These are phyloP conservation scores for Candida cerambycidarum DNA, from an alignment of 805 yeast species.

Conservation along the genomic window DNA sequence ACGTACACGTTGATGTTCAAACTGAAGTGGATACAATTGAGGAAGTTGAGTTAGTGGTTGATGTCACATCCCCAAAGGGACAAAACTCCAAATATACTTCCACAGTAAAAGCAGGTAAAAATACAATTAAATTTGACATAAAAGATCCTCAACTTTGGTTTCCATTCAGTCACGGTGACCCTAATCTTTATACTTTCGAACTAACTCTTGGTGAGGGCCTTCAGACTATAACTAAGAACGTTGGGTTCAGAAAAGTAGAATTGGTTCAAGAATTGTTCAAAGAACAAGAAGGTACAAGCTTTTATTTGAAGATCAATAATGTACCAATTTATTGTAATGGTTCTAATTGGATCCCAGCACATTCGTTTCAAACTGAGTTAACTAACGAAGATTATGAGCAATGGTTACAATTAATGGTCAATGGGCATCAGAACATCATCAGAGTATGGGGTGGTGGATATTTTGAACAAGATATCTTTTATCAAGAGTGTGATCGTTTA, in stretches of 20 bases:
- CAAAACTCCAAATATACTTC: slow-evolving; percentile 2
- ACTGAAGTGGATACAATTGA: slow-evolving; percentile 8
- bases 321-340: slow-evolving; percentile 40
- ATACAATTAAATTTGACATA: slow-evolving; percentile 15
- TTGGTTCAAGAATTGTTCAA: slow-evolving; percentile 34
- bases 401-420: slow-evolving; percentile 34
- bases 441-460: slow-evolving; percentile 54
- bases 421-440: slow-evolving; percentile 46
- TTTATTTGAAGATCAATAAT: slow-evolving; percentile 43
- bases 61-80: slow-evolving; percentile 17
- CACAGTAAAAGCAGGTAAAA: slow-evolving; percentile 5
- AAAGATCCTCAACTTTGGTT: slow-evolving; percentile 40
- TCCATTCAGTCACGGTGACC: slow-evolving; percentile 40
- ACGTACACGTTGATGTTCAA: slow-evolving; percentile 14
- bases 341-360: slow-evolving; percentile 52
- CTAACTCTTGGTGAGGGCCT: slow-evolving; percentile 11
- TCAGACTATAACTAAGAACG: slow-evolving; percentile 17
- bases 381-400: slow-evolving; percentile 33
- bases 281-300: slow-evolving; percentile 37
- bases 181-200: slow-evolving; percentile 28
- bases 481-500: slow-evolving; percentile 42
- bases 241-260: slow-evolving; percentile 44
- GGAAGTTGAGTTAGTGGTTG: slow-evolving; percentile 6
- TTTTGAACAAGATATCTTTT: slow-evolving; percentile 43
- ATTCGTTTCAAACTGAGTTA: slow-evolving; percentile 35